Evolutionary conservation across 2,329 filamentous ascomycete genomes (phyloP).

Genomic region (Chaetomiaceae sp.): DNA sequence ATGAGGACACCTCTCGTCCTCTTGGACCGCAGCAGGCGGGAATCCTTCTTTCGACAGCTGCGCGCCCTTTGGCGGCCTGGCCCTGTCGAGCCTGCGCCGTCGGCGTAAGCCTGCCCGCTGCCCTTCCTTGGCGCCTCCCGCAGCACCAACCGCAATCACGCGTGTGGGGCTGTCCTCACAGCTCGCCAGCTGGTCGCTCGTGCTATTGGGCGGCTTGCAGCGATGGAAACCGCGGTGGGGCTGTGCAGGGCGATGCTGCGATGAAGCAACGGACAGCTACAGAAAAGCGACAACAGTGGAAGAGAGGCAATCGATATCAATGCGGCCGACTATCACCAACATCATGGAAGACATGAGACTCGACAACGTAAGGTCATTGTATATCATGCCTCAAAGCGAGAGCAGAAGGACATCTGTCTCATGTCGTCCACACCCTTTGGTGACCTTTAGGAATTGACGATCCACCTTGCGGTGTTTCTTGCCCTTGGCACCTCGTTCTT

Average conservation of each 20-base stretch:
- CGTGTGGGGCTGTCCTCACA: conserved; percentile 1
- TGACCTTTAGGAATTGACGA: too few relatives aligned
- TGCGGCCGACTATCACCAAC: too few relatives aligned
- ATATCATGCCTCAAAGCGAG: too few relatives aligned
- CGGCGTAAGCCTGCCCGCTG: conserved; percentile 17
- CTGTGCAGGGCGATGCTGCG: conserved; percentile 11
- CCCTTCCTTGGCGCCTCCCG: conserved; percentile 7
- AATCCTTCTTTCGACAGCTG: conserved; percentile 2
- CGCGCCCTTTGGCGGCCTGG: conserved; percentile 13
- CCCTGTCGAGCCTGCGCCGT: conserved; percentile 10
- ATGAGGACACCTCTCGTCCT: conserved; percentile 3
- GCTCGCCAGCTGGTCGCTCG: background rate
- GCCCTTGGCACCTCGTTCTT: background rate
- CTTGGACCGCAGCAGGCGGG: background rate
- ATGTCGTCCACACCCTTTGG: too few relatives aligned
- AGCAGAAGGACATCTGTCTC: too few relatives aligned
- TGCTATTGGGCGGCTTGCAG: conserved; percentile 9
- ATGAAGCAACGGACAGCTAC: background rate
- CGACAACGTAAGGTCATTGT: too few relatives aligned
- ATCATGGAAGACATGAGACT: too few relatives aligned
- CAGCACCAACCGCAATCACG: conserved; percentile 16
- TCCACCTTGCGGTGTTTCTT: too few relatives aligned
- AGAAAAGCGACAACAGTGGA: too few relatives aligned
- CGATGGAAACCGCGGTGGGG: conserved; percentile 12
- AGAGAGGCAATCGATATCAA: too few relatives aligned